Evolutionary conservation across 441 rosid species (phyloP), one percentile per base, ranked within the genome.

Genomic region (Gossypium trilobum): DNA sequence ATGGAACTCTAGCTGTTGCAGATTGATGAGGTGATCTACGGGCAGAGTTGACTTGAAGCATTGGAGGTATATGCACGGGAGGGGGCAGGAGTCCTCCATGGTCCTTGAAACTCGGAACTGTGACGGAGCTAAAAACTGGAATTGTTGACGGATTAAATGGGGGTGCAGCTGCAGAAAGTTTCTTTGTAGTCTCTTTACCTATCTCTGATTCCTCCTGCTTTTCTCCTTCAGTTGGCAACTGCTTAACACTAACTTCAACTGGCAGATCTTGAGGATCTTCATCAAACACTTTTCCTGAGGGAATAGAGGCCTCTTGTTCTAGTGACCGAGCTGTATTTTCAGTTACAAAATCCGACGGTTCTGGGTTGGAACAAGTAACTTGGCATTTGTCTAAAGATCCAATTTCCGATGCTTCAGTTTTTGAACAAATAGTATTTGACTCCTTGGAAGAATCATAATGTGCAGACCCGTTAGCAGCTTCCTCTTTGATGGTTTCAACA

Each of bases 1-100:
- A 89, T 13, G 95, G 95, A 74, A 89, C 92, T 73, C 95, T 81
- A 42, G 92, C 87, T 48, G 92, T 88, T 25, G 87, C 92, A 65
- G 95, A 88, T 22, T 89, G 95, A 81, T 89, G 91, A 68, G 87
- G 85, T 75, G 96, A 91, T 82, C 96, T 87, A 55, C 95, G 90
- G 59, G 84, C 86, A 75, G 89, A 88, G 85, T 75, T 91, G 64
- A 88, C 79, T 31, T 83, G 79, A 77, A 84, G 85, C 84, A 89
- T 85, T 55, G 93, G 93, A 78, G 97, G 87, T 42, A 89, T 78
- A 78, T 85, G 85, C 70, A 87, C 75, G 11, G 95, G 95, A 7
- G 95, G 83, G 29, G 95, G 95, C 55, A 89, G 85, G 73, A 89
- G 84, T 75, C 92, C 95, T 44, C 81, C 88, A 72, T 84, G 92